Percentiles rank a stretch among this genome's conserved stretches.
These are phyloP conservation scores for Arthrobotrys megalospora DNA, from an alignment of 2,329 filamentous ascomycete genomes.

Conservation along the genomic window DNA sequence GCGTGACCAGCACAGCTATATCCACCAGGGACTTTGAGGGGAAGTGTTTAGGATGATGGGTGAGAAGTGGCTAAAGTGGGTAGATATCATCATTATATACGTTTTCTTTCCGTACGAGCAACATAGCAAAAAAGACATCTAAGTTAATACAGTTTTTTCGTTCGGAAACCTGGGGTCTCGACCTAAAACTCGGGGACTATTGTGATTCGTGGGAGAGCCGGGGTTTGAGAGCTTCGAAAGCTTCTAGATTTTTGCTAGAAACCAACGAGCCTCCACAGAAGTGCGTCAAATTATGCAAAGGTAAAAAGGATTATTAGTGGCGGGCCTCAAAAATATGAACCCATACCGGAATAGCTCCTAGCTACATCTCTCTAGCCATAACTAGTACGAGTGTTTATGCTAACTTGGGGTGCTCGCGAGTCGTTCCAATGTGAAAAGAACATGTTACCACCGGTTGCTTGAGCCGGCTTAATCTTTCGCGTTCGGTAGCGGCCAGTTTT, in stretches of 20 bases:
- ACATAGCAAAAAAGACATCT: not conserved
- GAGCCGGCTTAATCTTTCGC: not conserved
- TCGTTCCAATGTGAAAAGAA: not conserved
- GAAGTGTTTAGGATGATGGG: not conserved
- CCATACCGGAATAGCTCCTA: not conserved
- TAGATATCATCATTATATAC: not conserved
- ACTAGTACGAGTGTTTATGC: not conserved
- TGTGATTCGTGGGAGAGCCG: not conserved
- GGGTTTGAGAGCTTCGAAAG: conserved; percentile 8
- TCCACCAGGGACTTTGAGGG: conserved; percentile 17
- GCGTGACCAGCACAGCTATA: conserved; percentile 28
- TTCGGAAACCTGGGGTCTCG: not conserved
- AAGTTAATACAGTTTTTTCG: not conserved
- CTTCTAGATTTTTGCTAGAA: conserved; percentile 8
- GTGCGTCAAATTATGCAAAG: conserved; percentile 5
- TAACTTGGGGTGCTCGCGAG: not conserved
- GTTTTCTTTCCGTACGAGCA: not conserved
- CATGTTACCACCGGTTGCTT: not conserved
- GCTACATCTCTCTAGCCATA: not conserved
- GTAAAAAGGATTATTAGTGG: not conserved
- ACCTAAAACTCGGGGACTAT: conserved; percentile 5
- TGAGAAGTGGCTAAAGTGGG: not conserved
- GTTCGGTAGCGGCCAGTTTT: not conserved
- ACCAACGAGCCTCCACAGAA: not conserved
- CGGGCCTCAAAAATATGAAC: too few relatives aligned